phyloP scores from a whole-genome alignment of 2,329 filamentous ascomycete species.

The Nemania abortiva region DNA sequence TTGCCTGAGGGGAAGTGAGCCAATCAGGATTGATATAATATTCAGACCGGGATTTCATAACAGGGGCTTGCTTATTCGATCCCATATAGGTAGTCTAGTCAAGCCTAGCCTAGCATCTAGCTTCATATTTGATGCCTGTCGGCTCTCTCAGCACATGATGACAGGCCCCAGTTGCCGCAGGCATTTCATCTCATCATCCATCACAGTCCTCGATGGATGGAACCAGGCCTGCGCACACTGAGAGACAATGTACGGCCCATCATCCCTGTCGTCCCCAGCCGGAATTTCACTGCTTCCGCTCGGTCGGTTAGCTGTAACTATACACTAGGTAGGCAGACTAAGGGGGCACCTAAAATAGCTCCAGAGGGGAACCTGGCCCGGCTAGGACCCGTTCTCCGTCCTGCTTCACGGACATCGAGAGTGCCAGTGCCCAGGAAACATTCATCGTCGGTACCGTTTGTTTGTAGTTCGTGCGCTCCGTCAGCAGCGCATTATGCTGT shows the following conservation, averaged over 20 bases:
- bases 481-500: slow-evolving; percentile 30
- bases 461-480: slow-evolving; percentile 4
- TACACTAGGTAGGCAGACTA: neutral
- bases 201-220: slow-evolving; percentile 12
- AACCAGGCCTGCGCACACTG: slow-evolving; percentile 13
- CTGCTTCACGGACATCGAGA: slow-evolving; percentile 22
- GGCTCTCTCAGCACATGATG: neutral
- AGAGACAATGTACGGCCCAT: slow-evolving; percentile 18
- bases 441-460: slow-evolving; percentile 19
- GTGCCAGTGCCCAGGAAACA: slow-evolving; percentile 13
- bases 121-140: neutral
- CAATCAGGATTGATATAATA: slow-evolving; percentile 8
- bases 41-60: slow-evolving; percentile 1
- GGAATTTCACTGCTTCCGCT: slow-evolving; percentile 31
- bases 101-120: neutral
- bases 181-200: neutral
- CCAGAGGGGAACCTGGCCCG: slow-evolving; percentile 30
- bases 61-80: slow-evolving; percentile 4
- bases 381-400: slow-evolving; percentile 22
- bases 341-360: slow-evolving; percentile 29
- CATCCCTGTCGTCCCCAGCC: slow-evolving; percentile 6
- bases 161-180: slow-evolving; percentile 4
- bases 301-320: slow-evolving; percentile 9
- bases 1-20: neutral
- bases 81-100: neutral